phyloP scores from a whole-genome alignment of 2,329 filamentous ascomycete species.

The Verticillium klebahnii region DNA sequence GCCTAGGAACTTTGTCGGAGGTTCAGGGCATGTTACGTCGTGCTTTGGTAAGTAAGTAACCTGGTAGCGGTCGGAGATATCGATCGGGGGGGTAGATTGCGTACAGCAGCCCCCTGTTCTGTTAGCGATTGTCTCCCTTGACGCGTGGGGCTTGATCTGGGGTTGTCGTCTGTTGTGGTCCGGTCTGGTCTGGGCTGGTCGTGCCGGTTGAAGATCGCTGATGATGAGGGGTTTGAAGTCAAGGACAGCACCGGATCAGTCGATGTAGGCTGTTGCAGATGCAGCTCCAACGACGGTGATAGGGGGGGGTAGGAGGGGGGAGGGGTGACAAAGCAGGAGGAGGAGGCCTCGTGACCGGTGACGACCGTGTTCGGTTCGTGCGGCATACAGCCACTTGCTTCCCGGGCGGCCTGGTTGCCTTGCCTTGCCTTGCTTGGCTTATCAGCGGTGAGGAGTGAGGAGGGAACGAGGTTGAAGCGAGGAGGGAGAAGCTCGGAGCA shows the following conservation, averaged over 20 bases:
- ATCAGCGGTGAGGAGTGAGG: neutral
- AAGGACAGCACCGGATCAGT: neutral
- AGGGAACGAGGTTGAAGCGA: neutral
- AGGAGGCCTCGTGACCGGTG: neutral
- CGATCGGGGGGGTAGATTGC: neutral
- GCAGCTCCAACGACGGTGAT: neutral
- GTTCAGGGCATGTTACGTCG: neutral
- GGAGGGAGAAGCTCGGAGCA: neutral
- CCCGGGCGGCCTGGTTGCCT: neutral
- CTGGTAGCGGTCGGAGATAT: neutral
- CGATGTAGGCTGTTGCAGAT: neutral
- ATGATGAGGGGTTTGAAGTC: neutral
- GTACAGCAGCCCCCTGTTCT: neutral
- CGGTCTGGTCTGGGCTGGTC: neutral
- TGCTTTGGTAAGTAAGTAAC: neutral
- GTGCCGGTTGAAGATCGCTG: neutral
- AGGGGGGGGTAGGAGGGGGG: no score
- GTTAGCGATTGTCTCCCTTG: neutral
- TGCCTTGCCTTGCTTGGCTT: neutral
- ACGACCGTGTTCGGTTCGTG: neutral
- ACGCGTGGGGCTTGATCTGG: neutral
- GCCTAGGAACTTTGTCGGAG: neutral
- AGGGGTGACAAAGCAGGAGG: neutral
- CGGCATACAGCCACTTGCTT: neutral
- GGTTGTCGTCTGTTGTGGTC: neutral